These are phyloP conservation scores for Ambispora gerdemannii DNA, from an alignment of 192 early-diverging fungal genomes.

Conservation along the genomic window DNA sequence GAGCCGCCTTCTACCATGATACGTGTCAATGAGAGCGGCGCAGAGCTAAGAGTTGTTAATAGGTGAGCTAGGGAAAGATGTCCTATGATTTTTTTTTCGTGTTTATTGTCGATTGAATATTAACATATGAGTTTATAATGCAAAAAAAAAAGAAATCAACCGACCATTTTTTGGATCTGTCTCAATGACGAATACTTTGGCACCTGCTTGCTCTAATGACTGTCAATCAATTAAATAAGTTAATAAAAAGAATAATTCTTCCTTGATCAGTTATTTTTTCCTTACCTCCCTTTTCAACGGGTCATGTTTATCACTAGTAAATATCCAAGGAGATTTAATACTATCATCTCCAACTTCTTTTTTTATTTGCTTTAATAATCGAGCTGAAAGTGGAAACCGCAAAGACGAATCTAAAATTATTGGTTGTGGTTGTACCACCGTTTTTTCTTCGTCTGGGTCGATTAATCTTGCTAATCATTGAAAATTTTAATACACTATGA, in stretches of 20 bases:
- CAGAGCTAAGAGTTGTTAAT: slow-evolving; percentile 20
- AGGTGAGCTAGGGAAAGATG: slow-evolving; percentile 30
- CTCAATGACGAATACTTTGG: slow-evolving; percentile 47
- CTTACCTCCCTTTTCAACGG: slow-evolving; percentile 22
- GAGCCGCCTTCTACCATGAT: slow-evolving; percentile 94
- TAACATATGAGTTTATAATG: no score
- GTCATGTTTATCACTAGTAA: slow-evolving; percentile 39
- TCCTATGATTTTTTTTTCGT: no score
- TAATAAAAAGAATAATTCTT: background rate
- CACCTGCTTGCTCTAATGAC: slow-evolving; percentile 59
- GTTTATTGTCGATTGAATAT: no score
- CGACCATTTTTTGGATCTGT: slow-evolving; percentile 36
- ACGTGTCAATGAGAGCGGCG: slow-evolving; percentile 37
- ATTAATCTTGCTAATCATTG: background rate
- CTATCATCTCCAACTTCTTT: slow-evolving; percentile 25
- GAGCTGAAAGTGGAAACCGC: slow-evolving; percentile 56
- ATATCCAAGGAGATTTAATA: slow-evolving; percentile 52
- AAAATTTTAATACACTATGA: no score
- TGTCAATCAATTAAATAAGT: background rate
- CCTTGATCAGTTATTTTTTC: background rate
- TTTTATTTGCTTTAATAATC: slow-evolving; percentile 45
- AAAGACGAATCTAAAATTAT: slow-evolving; percentile 75
- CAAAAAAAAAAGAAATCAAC: no score
- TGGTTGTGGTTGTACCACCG: slow-evolving; percentile 63
- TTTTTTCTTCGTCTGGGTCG: background rate